A percentile compares a stretch with the other conserved stretches of the same genome.
phyloP scores from a whole-genome alignment of 1,139 yeast genomes.

The Wickerhamiella infanticola region DNA sequence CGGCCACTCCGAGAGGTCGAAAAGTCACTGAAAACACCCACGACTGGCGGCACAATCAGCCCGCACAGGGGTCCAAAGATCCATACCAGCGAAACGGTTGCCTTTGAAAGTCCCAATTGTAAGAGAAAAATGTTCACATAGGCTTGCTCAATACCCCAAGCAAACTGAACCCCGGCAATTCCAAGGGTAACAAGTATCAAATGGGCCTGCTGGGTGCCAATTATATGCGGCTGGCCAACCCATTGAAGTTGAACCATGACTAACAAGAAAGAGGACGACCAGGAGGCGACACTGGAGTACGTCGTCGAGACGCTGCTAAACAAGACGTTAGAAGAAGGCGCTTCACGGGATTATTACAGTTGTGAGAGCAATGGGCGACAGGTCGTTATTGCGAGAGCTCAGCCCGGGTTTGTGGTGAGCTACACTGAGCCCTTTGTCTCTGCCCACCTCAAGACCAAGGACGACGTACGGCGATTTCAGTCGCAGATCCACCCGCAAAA shows the following conservation, averaged over 20 bases:
- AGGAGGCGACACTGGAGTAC: background rate
- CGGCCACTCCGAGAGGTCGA: constrained; percentile 33
- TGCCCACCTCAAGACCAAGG: background rate
- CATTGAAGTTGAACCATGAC: constrained; percentile 14
- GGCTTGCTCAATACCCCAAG: constrained; percentile 30
- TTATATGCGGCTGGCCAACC: constrained; percentile 21
- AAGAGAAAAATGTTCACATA: constrained; percentile 27
- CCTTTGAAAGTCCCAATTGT: constrained; percentile 40
- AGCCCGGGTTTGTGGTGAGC: background rate
- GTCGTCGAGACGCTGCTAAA: background rate
- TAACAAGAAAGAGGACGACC: background rate
- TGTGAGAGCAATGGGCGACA: background rate
- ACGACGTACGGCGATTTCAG: background rate
- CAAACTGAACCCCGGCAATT: constrained; percentile 28
- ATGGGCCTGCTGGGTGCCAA: constrained; percentile 20
- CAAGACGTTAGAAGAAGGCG: too few species aligned
- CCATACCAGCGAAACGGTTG: constrained; percentile 40
- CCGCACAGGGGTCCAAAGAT: constrained; percentile 50
- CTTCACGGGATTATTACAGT: background rate
- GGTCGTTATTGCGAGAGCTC: background rate
- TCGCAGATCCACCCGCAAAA: background rate
- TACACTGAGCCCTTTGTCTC: background rate
- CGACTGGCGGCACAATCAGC: constrained; percentile 42
- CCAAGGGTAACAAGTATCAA: constrained; percentile 24
- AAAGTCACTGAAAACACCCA: constrained; percentile 40